Evolutionary conservation across 345 rosid species (phyloP).

Genomic region (Hirschfeldia incana): DNA sequence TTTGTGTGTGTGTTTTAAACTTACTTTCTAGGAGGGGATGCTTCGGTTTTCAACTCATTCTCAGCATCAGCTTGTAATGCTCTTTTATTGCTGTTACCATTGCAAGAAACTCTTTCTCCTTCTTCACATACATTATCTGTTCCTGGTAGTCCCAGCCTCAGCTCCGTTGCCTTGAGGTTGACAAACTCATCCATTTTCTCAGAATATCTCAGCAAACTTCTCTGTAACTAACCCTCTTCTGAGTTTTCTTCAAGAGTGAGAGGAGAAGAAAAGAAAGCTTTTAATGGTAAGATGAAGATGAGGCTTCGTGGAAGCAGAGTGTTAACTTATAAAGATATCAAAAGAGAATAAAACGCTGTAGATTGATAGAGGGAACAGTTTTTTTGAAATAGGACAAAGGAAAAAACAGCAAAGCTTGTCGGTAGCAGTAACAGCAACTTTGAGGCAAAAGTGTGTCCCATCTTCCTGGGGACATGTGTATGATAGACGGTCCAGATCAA

Average conservation of each 20-base stretch:
- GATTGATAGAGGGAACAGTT: neutral
- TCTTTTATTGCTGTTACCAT: slow-evolving; percentile 48
- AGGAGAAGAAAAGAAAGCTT: neutral
- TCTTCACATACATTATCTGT: slow-evolving; percentile 33
- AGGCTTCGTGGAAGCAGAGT: slow-evolving; percentile 15
- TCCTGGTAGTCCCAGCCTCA: slow-evolving; percentile 82
- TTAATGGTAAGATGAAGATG: slow-evolving; percentile 19
- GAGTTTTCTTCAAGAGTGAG: neutral
- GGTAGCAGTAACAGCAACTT: slow-evolving; percentile 63
- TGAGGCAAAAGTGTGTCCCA: slow-evolving; percentile 57
- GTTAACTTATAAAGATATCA: slow-evolving; percentile 3
- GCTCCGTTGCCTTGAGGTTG: slow-evolving; percentile 72
- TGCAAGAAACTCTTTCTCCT: slow-evolving; percentile 21
- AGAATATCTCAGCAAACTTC: neutral
- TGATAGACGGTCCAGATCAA: neutral
- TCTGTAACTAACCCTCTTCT: neutral
- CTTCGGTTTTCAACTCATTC: slow-evolving; percentile 22
- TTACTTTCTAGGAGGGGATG: slow-evolving; percentile 30
- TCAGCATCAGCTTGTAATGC: slow-evolving; percentile 25
- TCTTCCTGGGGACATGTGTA: slow-evolving; percentile 27
- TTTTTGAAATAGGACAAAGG: slow-evolving; percentile 1
- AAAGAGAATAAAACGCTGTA: neutral
- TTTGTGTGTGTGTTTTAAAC: neutral
- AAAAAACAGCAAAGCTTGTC: slow-evolving; percentile 44
- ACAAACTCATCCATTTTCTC: slow-evolving; percentile 39